These are phyloP conservation scores for Cladophialophora bantiana DNA, from an alignment of 2,329 filamentous ascomycete genomes.

Conservation along the genomic window DNA sequence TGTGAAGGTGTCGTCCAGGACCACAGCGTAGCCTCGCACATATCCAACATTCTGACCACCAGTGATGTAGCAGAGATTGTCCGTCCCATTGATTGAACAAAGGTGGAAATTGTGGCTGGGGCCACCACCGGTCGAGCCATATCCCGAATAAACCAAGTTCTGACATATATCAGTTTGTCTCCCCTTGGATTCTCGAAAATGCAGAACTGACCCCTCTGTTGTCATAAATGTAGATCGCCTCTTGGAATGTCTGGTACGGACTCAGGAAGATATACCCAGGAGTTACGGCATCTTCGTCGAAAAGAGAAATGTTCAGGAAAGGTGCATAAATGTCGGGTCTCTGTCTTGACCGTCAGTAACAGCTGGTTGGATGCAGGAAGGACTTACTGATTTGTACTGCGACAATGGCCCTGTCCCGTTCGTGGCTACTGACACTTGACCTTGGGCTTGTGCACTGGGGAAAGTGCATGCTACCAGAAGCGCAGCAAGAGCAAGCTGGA, in stretches of 20 bases:
- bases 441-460: conserved; percentile 19
- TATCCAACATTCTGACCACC: conserved; percentile 61
- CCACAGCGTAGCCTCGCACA: conserved; percentile 59
- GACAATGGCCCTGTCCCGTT: conserved; percentile 34
- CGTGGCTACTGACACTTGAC: conserved; percentile 22
- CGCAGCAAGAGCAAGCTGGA: conserved; percentile 3
- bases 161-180: conserved; percentile 33
- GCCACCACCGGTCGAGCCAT: conserved; percentile 56
- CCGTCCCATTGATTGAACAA: conserved; percentile 56
- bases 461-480: conserved; percentile 17
- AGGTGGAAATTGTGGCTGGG: conserved; percentile 58
- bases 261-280: conserved; percentile 61
- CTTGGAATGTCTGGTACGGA: conserved; percentile 58
- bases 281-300: conserved; percentile 44
- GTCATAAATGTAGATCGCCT: conserved; percentile 61
- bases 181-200: not conserved
- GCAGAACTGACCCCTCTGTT: conserved; percentile 51
- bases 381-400: conserved; percentile 36
- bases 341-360: conserved; percentile 37
- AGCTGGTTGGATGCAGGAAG: not conserved
- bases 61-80: conserved; percentile 61
- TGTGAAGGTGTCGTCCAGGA: conserved; percentile 54
- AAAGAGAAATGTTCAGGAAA: conserved; percentile 45
- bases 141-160: conserved; percentile 61
- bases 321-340: conserved; percentile 52